These are phyloP conservation scores for Sugiyamaella floridensis DNA, from an alignment of 805 yeast species.

Conservation along the genomic window DNA sequence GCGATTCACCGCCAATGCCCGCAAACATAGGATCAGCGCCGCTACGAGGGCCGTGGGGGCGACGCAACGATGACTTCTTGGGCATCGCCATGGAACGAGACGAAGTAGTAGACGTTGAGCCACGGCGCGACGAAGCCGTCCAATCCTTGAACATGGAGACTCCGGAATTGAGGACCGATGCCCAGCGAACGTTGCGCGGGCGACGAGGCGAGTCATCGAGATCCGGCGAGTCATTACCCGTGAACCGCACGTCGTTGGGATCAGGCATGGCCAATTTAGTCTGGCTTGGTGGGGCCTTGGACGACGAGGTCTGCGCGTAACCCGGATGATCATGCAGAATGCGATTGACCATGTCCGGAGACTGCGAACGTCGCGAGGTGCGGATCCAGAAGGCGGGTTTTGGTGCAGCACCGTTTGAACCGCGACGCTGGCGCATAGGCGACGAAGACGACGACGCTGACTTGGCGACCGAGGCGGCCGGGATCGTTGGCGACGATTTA, in stretches of 20 bases:
- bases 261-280: background rate
- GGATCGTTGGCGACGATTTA: slow-evolving; percentile 1
- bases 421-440: background rate
- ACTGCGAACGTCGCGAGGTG: background rate
- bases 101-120: background rate
- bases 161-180: background rate
- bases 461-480: background rate
- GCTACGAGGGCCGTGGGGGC: background rate
- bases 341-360: slow-evolving; percentile 3
- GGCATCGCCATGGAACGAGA: background rate
- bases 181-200: background rate
- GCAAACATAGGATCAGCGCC: background rate
- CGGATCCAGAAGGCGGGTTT: slow-evolving; percentile 8
- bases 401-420: background rate
- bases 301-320: background rate
- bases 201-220: background rate
- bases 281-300: background rate
- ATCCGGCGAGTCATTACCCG: background rate
- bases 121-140: background rate
- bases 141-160: background rate
- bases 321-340: slow-evolving; percentile 2
- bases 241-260: background rate
- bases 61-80: background rate
- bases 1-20: background rate
- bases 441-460: background rate